Conservation (phyloP, 139 green algal genomes). For the Picochlorum costavermella region DNA sequence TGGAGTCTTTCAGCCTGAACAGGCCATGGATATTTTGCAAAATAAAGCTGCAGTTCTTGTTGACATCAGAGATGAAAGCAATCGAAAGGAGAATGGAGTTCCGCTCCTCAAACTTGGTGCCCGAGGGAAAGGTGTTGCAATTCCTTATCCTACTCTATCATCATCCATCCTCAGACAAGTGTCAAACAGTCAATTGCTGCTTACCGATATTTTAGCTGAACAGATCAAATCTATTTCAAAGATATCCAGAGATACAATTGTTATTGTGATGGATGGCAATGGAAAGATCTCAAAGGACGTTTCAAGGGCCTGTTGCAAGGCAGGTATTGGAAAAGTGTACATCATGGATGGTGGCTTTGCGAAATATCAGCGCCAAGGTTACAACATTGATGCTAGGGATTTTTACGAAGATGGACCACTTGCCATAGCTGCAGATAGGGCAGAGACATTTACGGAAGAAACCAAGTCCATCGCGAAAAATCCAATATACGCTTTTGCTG, state of each 20-base stretch:
- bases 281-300: constrained; percentile 21
- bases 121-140: constrained; percentile 32
- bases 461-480: constrained; percentile 5
- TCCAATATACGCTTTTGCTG: constrained; percentile 4
- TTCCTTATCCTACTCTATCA: constrained; percentile 21
- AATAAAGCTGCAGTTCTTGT: constrained; percentile 41
- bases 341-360: constrained; percentile 36
- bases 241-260: constrained; percentile 5
- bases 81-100: constrained; percentile 32
- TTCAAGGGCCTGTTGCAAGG: constrained; percentile 14
- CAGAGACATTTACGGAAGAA: constrained; percentile 23
- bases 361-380: constrained; percentile 24
- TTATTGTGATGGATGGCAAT: constrained; percentile 28
- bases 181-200: constrained; percentile 20
- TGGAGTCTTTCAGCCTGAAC: constrained; percentile 25
- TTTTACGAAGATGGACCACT: constrained; percentile 25
- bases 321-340: constrained; percentile 15
- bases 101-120: constrained; percentile 39
- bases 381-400: constrained; percentile 12
- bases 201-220: constrained; percentile 26
- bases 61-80: constrained; percentile 39
- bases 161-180: constrained; percentile 18
- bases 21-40: constrained; percentile 26
- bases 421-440: constrained; percentile 29
- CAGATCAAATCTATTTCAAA: constrained; percentile 30